A percentile compares a stretch with the other conserved stretches of the same genome.
phyloP scores from a whole-genome alignment of 2,329 filamentous ascomycete genomes.

The Penicillium sp. region DNA sequence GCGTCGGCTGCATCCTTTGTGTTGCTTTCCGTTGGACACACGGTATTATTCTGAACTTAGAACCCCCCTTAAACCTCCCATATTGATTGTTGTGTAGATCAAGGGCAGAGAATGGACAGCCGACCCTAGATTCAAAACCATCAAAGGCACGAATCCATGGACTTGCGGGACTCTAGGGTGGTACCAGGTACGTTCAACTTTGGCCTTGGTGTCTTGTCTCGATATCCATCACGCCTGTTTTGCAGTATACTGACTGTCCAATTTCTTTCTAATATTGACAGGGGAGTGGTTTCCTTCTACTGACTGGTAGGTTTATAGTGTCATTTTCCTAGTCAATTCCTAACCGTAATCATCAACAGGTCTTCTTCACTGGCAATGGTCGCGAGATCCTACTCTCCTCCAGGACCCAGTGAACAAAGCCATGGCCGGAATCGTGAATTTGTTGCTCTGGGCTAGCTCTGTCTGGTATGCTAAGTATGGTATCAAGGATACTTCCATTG shows the following conservation, averaged over 20 bases:
- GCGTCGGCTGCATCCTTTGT: constrained; percentile 19
- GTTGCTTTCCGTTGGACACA: constrained; percentile 25
- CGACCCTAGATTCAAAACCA: constrained; percentile 24
- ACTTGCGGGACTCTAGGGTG: constrained; percentile 25
- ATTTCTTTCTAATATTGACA: constrained; percentile 1
- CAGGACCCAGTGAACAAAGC: constrained; percentile 30
- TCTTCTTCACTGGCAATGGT: constrained; percentile 30
- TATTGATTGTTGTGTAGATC: constrained; percentile 11
- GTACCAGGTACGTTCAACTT: constrained; percentile 24
- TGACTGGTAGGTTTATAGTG: constrained; percentile 16
- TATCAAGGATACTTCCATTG: constrained; percentile 22
- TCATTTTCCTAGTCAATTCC: not conserved
- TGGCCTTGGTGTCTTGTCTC: not conserved
- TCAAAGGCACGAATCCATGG: constrained; percentile 21
- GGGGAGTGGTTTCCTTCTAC: constrained; percentile 27
- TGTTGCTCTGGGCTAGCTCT: constrained; percentile 29
- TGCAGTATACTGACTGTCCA: not conserved
- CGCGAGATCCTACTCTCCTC: constrained; percentile 18
- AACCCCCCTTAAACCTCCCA: not conserved
- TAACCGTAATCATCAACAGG: constrained; percentile 7
- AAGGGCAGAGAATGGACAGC: constrained; percentile 22
- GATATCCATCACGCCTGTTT: not conserved
- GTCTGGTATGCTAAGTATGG: constrained; percentile 31
- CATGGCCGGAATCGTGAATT: constrained; percentile 27
- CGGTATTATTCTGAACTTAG: constrained; percentile 14